Evolutionary conservation across 306 rosid genomes (phyloP).

Genomic region (Myrica gale): DNA sequence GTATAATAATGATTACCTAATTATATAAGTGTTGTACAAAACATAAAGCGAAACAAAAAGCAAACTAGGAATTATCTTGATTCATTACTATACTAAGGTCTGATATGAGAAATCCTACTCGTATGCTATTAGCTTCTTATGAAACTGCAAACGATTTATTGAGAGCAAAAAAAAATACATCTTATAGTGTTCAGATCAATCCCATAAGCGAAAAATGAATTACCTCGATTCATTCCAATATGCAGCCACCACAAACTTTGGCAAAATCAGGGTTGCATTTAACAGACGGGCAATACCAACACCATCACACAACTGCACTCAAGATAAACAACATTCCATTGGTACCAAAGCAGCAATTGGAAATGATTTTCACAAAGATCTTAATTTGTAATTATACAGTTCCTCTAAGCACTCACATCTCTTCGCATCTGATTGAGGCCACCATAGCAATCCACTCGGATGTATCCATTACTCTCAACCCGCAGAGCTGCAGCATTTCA

Average conservation of each 20-base stretch:
- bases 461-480: conserved; percentile 66
- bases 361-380: neutral
- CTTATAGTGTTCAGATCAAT: neutral
- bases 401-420: conserved; percentile 60
- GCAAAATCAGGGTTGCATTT: conserved; percentile 83
- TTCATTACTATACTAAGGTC: neutral
- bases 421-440: conserved; percentile 97
- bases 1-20: neutral
- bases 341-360: conserved; percentile 23
- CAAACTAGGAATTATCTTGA: neutral
- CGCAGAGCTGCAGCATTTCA: conserved; percentile 81
- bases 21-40: neutral
- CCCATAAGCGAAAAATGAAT: conserved; percentile 9
- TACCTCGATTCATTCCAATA: conserved; percentile 95
- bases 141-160: neutral
- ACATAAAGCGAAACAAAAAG: neutral
- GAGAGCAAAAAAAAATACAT: neutral
- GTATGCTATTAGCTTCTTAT: neutral
- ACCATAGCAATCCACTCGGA: conserved; percentile 91
- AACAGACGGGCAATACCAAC: conserved; percentile 82
- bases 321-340: conserved; percentile 17
- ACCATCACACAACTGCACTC: conserved; percentile 86
- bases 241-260: conserved; percentile 91
- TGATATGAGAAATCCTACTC: neutral
- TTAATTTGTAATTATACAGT: conserved; percentile 21